Evolutionary conservation across 1,139 yeast genomes (phyloP).

Genomic region (Hyphopichia burtonii): DNA sequence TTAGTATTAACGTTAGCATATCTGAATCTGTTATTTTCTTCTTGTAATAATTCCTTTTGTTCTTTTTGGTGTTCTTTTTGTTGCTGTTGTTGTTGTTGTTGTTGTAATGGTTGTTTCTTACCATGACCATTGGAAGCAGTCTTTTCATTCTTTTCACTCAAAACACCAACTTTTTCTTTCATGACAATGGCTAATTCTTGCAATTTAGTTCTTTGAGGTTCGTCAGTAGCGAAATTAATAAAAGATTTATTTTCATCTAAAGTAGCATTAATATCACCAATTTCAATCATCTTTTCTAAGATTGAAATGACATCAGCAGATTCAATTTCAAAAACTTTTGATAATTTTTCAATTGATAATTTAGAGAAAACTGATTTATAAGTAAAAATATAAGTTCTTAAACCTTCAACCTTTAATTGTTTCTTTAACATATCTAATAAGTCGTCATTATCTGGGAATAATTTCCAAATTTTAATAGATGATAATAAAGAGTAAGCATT

Average conservation of each 20-base stretch:
- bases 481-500: constrained; percentile 69
- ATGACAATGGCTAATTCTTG: constrained; percentile 87
- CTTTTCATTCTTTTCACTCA: constrained; percentile 84
- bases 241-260: constrained; percentile 58
- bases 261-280: constrained; percentile 68
- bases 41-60: constrained; percentile 30
- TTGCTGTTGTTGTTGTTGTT: constrained; percentile 33
- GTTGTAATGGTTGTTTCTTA: constrained; percentile 38
- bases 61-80: constrained; percentile 33
- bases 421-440: constrained; percentile 69
- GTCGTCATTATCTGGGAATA: constrained; percentile 67
- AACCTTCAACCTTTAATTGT: constrained; percentile 85
- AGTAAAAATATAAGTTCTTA: constrained; percentile 85
- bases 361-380: constrained; percentile 76
- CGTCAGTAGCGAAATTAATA: constrained; percentile 62
- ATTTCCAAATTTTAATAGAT: constrained; percentile 84
- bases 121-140: constrained; percentile 73
- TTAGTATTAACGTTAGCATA: constrained; percentile 47
- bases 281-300: constrained; percentile 71
- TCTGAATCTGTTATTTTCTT: constrained; percentile 44
- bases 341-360: constrained; percentile 66
- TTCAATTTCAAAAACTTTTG: constrained; percentile 65
- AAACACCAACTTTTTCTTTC: constrained; percentile 81
- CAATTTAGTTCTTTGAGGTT: constrained; percentile 78
- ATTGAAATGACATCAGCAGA: constrained; percentile 57